Evolutionary conservation across 2,329 filamentous ascomycete species (phyloP), one percentile per base, ranked within the genome.

Genomic region (Pseudocercospora crystallina): DNA sequence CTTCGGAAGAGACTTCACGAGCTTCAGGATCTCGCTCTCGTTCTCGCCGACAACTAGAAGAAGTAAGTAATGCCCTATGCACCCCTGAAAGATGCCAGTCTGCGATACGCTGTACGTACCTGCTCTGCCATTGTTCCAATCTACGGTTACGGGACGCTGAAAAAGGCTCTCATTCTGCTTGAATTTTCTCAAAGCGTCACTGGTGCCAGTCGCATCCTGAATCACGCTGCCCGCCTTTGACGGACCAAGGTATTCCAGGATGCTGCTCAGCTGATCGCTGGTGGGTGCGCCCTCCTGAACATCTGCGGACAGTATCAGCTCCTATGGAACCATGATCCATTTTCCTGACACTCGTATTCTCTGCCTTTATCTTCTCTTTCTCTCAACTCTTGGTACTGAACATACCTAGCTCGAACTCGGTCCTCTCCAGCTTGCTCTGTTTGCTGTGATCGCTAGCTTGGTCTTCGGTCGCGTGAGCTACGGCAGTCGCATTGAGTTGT

Each of bases 61-160:
- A 36, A 47, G 37, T 56, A 34, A 58, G 55, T 29, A 20, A 34
- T 31, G 9, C 14, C 33, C 36, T 36, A 43, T 29, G 8, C 13
- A 13, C 5, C 32, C 10, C 12, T 29, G 26, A 14, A 44, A 20
- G 14, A 20, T 3, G 32, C 17, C 14, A 17, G 13, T 29, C 11
- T 17, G 13, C 2, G 41, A 5, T 34, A 14, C 9, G 10, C 20
- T 36, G 9, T 33, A 67, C 73, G 48, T 70, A 74, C 87, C 77
- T 40, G 85, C 92, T 69, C 84, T 87, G 58, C 91, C 94, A 69
- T 92, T 91, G 68, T 87, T 89, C 94, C 94, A 97, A 69, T 97
- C 92, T 45, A 97, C 92, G 51, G 86, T 89, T 69, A 96, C 73
- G 20, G 92, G 92, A 60, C 85, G 75, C 63, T 86, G 75, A 70